These are phyloP conservation scores for Fomitopsis pulvina DNA, from an alignment of 768 basidiomycete species.

Conservation along the genomic window DNA sequence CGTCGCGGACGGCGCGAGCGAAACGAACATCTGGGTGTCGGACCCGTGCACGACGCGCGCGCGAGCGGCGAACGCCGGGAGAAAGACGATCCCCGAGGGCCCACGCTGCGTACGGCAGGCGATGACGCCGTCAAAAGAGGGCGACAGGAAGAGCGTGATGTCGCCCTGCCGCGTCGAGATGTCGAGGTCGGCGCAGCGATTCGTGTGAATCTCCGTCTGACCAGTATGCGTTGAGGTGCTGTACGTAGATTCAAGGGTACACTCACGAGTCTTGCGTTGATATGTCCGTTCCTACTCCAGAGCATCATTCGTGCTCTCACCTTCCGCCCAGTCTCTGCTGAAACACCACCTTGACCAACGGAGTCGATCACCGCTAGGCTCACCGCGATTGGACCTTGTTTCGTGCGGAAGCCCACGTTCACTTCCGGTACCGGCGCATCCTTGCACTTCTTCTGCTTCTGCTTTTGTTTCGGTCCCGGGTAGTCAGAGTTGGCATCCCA, in stretches of 20 bases:
- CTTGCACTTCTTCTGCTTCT: background rate
- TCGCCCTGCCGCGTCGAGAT: slow-evolving; percentile 10
- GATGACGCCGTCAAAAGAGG: slow-evolving; percentile 13
- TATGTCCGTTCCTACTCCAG: slow-evolving; percentile 14
- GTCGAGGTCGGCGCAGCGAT: slow-evolving; percentile 11
- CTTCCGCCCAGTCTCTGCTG: background rate
- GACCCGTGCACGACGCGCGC: slow-evolving; percentile 10
- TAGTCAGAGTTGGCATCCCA: background rate
- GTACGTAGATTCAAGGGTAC: background rate
- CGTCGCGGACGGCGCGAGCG: background rate
- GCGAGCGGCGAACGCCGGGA: slow-evolving; percentile 15
- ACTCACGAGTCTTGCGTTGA: slow-evolving; percentile 19
- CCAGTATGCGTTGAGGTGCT: background rate
- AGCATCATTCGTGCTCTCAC: slow-evolving; percentile 11
- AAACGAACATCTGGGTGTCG: slow-evolving; percentile 13
- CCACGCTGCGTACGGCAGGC: slow-evolving; percentile 4
- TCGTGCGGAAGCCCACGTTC: slow-evolving; percentile 20
- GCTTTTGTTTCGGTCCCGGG: too few relatives aligned
- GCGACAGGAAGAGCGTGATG: slow-evolving; percentile 13
- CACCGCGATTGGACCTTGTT: slow-evolving; percentile 18
- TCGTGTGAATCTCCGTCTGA: slow-evolving; percentile 8
- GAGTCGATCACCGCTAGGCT: slow-evolving; percentile 15
- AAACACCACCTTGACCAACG: background rate
- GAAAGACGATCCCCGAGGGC: slow-evolving; percentile 4
- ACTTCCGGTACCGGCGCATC: slow-evolving; percentile 6